A percentile compares a stretch with the other conserved stretches of the same genome.
Conservation (phyloP, 2,329 filamentous ascomycete species). For the Alternaria brassicae region DNA sequence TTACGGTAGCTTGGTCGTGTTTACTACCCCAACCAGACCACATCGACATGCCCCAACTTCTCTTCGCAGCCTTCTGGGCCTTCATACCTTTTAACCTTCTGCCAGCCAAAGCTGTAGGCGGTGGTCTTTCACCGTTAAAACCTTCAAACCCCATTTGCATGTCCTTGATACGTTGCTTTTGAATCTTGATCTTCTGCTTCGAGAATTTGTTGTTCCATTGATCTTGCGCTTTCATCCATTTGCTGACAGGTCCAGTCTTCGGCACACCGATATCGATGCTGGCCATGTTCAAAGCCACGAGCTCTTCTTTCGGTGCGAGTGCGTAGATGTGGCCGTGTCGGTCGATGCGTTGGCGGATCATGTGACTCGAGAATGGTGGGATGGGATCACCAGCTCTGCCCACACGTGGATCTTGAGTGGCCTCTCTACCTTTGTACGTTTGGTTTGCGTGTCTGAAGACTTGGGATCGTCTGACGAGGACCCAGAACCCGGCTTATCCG, state of each 20-base stretch:
- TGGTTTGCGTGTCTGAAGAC: slow-evolving; percentile 14
- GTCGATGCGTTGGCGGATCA: slow-evolving; percentile 90
- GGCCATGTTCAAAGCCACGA: slow-evolving; percentile 71
- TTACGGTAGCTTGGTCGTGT: slow-evolving; percentile 79
- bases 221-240: slow-evolving; percentile 79
- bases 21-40: slow-evolving; percentile 91
- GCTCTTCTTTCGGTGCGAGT: slow-evolving; percentile 68
- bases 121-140: slow-evolving; percentile 76
- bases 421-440: slow-evolving; percentile 23
- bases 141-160: slow-evolving; percentile 74
- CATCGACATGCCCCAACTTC: slow-evolving; percentile 77
- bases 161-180: slow-evolving; percentile 76
- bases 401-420: slow-evolving; percentile 53
- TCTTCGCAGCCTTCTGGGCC: slow-evolving; percentile 63
- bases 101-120: slow-evolving; percentile 82
- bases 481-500: slow-evolving; percentile 20
- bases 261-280: slow-evolving; percentile 75
- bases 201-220: slow-evolving; percentile 78
- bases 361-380: slow-evolving; percentile 79
- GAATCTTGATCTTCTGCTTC: slow-evolving; percentile 72
- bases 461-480: slow-evolving; percentile 37
- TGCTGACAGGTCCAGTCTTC: slow-evolving; percentile 78
- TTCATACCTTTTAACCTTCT: slow-evolving; percentile 62
- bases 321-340: slow-evolving; percentile 76
- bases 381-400: slow-evolving; percentile 88